Conservation (phyloP, 305 asterid species). For the Petunia hybrid region DNA sequence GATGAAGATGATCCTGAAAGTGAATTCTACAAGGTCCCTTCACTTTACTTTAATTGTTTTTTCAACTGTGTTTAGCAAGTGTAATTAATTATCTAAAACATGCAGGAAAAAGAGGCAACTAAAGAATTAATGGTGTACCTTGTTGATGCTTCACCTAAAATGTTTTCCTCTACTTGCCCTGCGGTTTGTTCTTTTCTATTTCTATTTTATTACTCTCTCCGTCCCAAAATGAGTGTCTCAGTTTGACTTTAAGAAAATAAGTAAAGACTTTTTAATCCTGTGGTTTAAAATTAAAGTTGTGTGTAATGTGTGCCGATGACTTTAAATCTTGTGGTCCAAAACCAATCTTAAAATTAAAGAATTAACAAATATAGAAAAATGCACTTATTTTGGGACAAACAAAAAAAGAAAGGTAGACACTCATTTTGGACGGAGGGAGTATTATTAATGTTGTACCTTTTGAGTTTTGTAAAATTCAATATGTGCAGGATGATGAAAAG, state of each 20-base stretch:
- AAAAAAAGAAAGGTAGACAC: too few species aligned
- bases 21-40: constrained; percentile 59
- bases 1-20: constrained; percentile 74
- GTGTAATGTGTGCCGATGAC: too few species aligned
- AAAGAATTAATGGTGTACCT: constrained; percentile 79
- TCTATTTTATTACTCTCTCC: too few species aligned
- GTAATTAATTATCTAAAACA: background rate
- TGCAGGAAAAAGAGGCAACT: constrained; percentile 67
- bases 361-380: too few species aligned
- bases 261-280: background rate
- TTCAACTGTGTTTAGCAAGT: background rate
- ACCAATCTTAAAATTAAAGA: too few species aligned
- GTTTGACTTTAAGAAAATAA: too few species aligned
- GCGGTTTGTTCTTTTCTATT: constrained; percentile 44
- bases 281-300: too few species aligned
- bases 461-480: background rate
- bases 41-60: too few species aligned
- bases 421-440: background rate
- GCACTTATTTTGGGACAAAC: too few species aligned
- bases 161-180: constrained; percentile 67
- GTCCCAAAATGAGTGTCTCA: too few species aligned
- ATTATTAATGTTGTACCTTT: background rate
- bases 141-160: constrained; percentile 94
- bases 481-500: constrained; percentile 63
- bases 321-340: too few species aligned